Evolutionary conservation across 2,329 filamentous ascomycete species (phyloP).

Genomic region (Stachybotrys chartarum): DNA sequence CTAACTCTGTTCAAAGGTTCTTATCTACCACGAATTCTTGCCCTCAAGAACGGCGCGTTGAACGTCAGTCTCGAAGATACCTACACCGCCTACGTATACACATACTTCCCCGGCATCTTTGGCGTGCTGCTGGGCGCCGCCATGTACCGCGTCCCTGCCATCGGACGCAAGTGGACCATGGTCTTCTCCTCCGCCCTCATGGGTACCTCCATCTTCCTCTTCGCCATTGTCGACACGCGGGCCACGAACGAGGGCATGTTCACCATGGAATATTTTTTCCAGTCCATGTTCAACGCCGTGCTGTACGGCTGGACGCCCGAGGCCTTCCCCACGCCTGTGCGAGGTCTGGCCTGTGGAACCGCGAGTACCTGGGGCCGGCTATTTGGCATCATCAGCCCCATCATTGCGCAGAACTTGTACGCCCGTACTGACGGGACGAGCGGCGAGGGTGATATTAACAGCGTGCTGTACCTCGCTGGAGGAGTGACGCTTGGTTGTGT

Average conservation of each 20-base stretch:
- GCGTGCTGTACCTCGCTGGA: constrained; percentile 48
- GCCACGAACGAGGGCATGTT: constrained; percentile 30
- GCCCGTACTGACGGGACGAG: constrained; percentile 15
- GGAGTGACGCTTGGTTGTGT: constrained; percentile 46
- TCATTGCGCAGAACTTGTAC: constrained; percentile 43
- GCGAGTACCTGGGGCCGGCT: constrained; percentile 53
- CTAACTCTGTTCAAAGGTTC: constrained; percentile 15
- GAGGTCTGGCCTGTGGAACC: constrained; percentile 49
- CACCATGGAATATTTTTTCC: constrained; percentile 36
- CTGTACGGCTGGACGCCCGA: constrained; percentile 46
- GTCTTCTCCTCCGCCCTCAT: constrained; percentile 36
- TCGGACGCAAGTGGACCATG: constrained; percentile 35
- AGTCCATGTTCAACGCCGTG: constrained; percentile 29
- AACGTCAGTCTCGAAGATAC: constrained; percentile 35
- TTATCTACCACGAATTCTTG: constrained; percentile 41
- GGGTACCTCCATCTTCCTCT: constrained; percentile 37
- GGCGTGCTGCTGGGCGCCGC: constrained; percentile 40
- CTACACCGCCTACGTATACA: constrained; percentile 47
- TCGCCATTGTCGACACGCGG: constrained; percentile 31
- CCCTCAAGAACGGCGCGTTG: constrained; percentile 40
- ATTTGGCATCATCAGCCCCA: constrained; percentile 49
- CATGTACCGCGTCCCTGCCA: constrained; percentile 28
- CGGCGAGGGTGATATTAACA: constrained; percentile 33
- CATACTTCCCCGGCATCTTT: constrained; percentile 43
- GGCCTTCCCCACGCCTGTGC: constrained; percentile 46